Evolutionary conservation across 23 red algal species (phyloP).

Genomic region (Chondrus crispus): DNA sequence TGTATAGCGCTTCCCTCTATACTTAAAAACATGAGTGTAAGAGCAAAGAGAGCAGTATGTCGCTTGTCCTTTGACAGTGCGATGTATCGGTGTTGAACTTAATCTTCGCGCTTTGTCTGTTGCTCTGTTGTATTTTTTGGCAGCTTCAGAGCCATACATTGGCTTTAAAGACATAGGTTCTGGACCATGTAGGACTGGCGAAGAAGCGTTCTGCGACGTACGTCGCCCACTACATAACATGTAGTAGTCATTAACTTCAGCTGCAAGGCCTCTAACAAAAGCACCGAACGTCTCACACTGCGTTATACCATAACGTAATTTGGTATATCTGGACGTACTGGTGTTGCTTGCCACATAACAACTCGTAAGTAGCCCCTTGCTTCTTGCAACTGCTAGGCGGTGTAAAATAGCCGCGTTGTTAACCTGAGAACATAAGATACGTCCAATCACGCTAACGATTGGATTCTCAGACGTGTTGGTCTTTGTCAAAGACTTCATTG

Average conservation of each 20-base stretch:
- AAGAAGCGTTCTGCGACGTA: too few relatives aligned
- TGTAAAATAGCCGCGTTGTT: neutral
- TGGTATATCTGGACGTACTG: neutral
- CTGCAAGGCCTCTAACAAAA: neutral
- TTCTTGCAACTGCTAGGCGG: neutral
- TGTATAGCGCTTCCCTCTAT: neutral
- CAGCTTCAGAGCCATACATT: neutral
- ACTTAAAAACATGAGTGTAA: neutral
- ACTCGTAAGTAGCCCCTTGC: neutral
- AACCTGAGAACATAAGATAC: neutral
- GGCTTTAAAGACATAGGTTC: neutral
- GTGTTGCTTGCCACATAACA: neutral
- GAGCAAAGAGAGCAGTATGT: constrained; percentile 20
- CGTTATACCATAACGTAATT: neutral
- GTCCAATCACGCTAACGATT: neutral
- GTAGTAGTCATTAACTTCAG: neutral
- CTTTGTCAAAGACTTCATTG: neutral
- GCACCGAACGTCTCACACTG: neutral
- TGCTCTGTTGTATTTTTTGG: constrained; percentile 24
- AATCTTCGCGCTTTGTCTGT: neutral
- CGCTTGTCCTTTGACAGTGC: neutral
- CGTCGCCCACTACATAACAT: too few relatives aligned
- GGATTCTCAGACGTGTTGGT: neutral
- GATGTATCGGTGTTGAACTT: neutral
- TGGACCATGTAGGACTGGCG: neutral